Base-by-base conservation (phyloP, 495 filamentous ascomycete genomes). In the Letharia columbiana region DNA sequence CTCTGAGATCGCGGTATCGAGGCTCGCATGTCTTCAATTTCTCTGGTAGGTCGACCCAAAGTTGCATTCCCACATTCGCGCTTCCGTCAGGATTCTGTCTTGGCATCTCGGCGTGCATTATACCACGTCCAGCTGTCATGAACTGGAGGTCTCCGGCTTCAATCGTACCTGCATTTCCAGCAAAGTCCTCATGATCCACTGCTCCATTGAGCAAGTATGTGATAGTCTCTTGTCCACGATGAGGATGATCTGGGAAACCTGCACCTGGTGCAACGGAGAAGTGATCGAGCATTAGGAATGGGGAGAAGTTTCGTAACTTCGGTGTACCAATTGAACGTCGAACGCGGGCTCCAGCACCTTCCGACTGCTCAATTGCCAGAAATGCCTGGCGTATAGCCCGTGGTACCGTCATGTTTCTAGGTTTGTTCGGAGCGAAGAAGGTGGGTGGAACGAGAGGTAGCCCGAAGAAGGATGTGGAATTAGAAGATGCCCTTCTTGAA, bases 91-190 rank as follows among this genome's bases (percentile, higher is more conserved):
- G 67, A 69, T 90, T 90, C 73, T 91, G 87, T 56, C 86, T 82
- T 28, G 93, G 93, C 92, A 98, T 98, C 78, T 98, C 93, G 13
- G 94, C 91, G 73, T 98, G 93, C 82, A 98, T 89, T 72, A 97
- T 96, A 9, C 93, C 93, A 7, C 84, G 79, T 0, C 93, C 93
- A 6, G 93, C 93, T 0, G 93, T 97, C 93, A 98, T 98, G 84
- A 98, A 98, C 73, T 98, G 93, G 52, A 98, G 75, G 66, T 96
- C 94, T 4, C 93, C 93, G 0, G 87, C 75, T 61, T 88, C 83
- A 68, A 98, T 93, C 8, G 89, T 92, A 60, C 92, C 94, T 45
- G 81, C 83, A 78, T 95, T 88, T 4, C 94, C 94, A 2, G 91
- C 89, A 66, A 98, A 98, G 71, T 98, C 93, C 78, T 97, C 94